Conservation (phyloP, 192 early-diverging fungal genomes). For the Funneliformis mosseae region DNA sequence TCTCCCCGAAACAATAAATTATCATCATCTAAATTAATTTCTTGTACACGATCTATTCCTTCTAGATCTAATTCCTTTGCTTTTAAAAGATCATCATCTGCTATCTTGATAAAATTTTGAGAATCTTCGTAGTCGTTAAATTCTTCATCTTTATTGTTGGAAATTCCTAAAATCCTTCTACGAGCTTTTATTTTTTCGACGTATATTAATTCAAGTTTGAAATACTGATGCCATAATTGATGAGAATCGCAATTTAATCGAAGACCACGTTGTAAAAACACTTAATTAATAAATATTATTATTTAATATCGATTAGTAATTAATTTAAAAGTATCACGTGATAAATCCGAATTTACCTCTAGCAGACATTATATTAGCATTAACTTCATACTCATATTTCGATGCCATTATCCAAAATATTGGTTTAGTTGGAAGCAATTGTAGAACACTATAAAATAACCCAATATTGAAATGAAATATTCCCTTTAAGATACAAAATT, state of each 20-base stretch:
- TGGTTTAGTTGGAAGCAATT: slow-evolving; percentile 80
- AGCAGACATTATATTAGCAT: slow-evolving; percentile 78
- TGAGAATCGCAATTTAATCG: slow-evolving; percentile 74
- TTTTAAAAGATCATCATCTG: slow-evolving; percentile 47
- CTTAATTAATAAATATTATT: slow-evolving; percentile 34
- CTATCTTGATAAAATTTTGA: neutral
- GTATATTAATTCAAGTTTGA: slow-evolving; percentile 88
- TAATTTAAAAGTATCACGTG: neutral
- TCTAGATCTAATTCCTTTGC: slow-evolving; percentile 44
- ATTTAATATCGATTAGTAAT: neutral
- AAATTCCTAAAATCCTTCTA: slow-evolving; percentile 75
- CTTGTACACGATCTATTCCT: slow-evolving; percentile 47
- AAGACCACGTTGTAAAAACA: slow-evolving; percentile 83
- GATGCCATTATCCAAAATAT: slow-evolving; percentile 92
- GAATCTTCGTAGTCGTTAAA: slow-evolving; percentile 43
- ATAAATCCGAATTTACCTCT: slow-evolving; percentile 48
- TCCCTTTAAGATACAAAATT: neutral
- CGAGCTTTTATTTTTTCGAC: slow-evolving; percentile 84
- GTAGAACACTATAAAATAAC: slow-evolving; percentile 66
- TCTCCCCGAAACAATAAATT: slow-evolving; percentile 73
- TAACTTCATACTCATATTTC: slow-evolving; percentile 83
- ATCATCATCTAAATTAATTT: slow-evolving; percentile 57
- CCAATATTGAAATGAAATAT: neutral
- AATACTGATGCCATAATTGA: slow-evolving; percentile 91
- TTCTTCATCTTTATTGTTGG: slow-evolving; percentile 29